Conservation (phyloP, 306 rosid species). For the Amphicarpaea edgeworthii region DNA sequence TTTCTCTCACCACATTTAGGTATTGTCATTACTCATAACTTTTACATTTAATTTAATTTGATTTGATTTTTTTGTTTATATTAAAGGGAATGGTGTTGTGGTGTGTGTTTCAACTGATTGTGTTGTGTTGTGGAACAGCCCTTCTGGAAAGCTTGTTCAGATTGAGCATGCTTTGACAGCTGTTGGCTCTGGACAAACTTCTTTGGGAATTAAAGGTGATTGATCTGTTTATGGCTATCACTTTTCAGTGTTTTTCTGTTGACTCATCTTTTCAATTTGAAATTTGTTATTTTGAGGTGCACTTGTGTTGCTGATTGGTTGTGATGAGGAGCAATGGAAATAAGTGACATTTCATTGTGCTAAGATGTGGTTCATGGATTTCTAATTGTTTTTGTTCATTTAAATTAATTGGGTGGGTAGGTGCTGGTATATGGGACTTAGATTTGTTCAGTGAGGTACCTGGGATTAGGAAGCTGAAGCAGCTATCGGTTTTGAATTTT, state of each 20-base stretch:
- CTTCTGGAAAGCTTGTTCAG: conserved; percentile 97
- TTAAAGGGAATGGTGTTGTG: not conserved
- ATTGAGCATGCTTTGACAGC: conserved; percentile 98
- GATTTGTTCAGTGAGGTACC: conserved; percentile 20
- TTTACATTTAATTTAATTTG: not conserved
- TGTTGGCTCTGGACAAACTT: conserved; percentile 96
- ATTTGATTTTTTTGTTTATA: not conserved
- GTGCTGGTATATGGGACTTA: not conserved
- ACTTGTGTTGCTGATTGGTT: conserved; percentile 5
- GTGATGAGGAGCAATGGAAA: not conserved
- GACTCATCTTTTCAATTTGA: not conserved
- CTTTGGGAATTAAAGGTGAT: conserved; percentile 94
- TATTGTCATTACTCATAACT: conserved; percentile 14
- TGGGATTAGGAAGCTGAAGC: conserved; percentile 21
- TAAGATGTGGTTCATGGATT: not conserved
- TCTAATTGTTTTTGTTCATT: not conserved
- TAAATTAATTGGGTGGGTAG: not conserved
- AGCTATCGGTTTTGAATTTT: not conserved
- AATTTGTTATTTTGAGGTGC: conserved; percentile 3
- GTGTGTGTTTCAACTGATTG: conserved; percentile 22
- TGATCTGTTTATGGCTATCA: conserved; percentile 21
- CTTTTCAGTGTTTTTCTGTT: not conserved
- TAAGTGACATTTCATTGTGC: not conserved
- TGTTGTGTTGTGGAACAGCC: conserved; percentile 61
- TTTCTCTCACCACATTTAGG: conserved; percentile 69